These are phyloP conservation scores for Arabidopsis hybrid DNA, from an alignment of 441 rosid species.

Conservation along the genomic window DNA sequence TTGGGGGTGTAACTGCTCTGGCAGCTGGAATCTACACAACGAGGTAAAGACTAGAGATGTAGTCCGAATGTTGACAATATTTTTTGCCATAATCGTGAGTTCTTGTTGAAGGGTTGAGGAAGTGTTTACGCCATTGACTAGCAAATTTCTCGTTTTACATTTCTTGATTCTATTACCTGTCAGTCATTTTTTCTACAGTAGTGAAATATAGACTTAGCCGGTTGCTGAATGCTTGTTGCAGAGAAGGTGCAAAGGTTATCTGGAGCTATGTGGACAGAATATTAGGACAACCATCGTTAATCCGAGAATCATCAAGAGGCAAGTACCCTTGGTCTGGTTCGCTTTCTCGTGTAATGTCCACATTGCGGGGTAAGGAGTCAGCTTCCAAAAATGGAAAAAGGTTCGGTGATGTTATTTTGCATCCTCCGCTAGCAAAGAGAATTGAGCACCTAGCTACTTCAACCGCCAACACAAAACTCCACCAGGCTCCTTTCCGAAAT, in stretches of 20 bases:
- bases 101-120: slow-evolving; percentile 23
- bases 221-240: slow-evolving; percentile 44
- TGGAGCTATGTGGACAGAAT: slow-evolving; percentile 99
- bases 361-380: slow-evolving; percentile 55
- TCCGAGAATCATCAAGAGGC: slow-evolving; percentile 95
- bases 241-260: slow-evolving; percentile 97
- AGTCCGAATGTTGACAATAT: background rate
- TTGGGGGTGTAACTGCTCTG: slow-evolving; percentile 97
- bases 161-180: slow-evolving; percentile 12
- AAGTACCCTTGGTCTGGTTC: slow-evolving; percentile 98
- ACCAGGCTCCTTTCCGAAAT: slow-evolving; percentile 93
- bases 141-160: slow-evolving; percentile 8
- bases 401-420: slow-evolving; percentile 93
- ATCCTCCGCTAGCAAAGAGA: slow-evolving; percentile 85
- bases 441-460: slow-evolving; percentile 82
- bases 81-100: background rate
- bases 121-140: background rate
- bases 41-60: slow-evolving; percentile 56
- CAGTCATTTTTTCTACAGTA: background rate
- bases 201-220: background rate
- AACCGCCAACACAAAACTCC: slow-evolving; percentile 93
- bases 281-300: slow-evolving; percentile 93
- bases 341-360: slow-evolving; percentile 57
- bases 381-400: slow-evolving; percentile 63
- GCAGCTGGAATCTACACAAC: slow-evolving; percentile 98